A percentile compares a stretch with the other conserved stretches of the same genome.
Evolutionary conservation across 352 stramenopile genomes (phyloP).

Genomic region (Pythium monospermum): DNA sequence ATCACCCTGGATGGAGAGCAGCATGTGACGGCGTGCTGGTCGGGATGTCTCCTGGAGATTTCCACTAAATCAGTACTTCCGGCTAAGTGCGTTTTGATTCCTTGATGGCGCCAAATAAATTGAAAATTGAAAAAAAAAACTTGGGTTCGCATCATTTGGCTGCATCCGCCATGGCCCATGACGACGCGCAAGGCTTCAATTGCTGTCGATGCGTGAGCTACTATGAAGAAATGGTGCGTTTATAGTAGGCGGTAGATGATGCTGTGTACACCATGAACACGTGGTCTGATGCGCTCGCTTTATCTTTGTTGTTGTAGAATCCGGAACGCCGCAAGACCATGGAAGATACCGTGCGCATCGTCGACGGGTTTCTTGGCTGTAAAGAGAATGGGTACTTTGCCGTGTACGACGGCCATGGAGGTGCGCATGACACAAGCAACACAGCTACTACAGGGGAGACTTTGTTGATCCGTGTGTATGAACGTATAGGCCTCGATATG

Average conservation of each 20-base stretch:
- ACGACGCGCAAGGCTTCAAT: conserved; percentile 26
- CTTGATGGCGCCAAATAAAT: too few relatives aligned
- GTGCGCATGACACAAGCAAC: conserved; percentile 16
- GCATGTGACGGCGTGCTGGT: too few relatives aligned
- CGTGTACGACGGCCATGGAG: conserved; percentile 76
- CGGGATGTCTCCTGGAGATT: too few relatives aligned
- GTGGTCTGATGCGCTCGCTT: not conserved
- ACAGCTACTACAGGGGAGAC: too few relatives aligned
- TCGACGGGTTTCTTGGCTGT: conserved; percentile 58
- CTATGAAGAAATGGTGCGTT: conserved; percentile 69
- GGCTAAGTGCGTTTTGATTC: too few relatives aligned
- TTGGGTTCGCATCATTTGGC: too few relatives aligned
- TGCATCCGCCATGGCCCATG: too few relatives aligned
- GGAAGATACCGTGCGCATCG: conserved; percentile 72
- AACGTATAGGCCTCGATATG: conserved; percentile 50
- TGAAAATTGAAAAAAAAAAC: too few relatives aligned
- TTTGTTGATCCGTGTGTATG: not conserved
- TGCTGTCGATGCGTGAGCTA: conserved; percentile 68
- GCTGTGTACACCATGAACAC: not conserved
- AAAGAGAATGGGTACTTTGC: conserved; percentile 67
- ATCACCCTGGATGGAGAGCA: too few relatives aligned
- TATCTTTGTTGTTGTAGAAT: conserved; percentile 37
- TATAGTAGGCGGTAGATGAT: not conserved
- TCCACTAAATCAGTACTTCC: too few relatives aligned
- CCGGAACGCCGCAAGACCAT: conserved; percentile 70